phyloP scores from a whole-genome alignment of 306 rosid species.

The Vachellia collinsii region DNA sequence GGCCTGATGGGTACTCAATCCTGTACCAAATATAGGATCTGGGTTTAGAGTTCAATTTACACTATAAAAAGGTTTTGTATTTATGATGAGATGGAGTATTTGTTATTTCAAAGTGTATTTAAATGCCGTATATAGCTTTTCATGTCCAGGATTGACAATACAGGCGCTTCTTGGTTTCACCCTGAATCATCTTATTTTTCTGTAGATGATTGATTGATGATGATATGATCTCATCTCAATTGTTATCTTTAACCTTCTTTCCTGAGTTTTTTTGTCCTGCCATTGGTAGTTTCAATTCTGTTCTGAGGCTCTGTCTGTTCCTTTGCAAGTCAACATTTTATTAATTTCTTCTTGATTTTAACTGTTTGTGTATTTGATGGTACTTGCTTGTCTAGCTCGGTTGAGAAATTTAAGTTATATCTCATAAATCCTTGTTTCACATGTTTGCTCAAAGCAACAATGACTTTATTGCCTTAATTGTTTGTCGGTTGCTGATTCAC shows the following conservation, averaged over 20 bases:
- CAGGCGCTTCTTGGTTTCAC: neutral
- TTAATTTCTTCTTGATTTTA: neutral
- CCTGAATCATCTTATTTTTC: neutral
- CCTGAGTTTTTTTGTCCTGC: neutral
- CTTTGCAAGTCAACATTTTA: neutral
- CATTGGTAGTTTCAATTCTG: no score
- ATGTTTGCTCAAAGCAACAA: neutral
- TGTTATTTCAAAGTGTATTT: neutral
- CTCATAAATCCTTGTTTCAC: neutral
- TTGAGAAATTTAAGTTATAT: neutral
- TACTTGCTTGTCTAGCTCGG: neutral
- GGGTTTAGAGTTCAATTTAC: no score
- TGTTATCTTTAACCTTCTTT: neutral
- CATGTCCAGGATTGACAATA: neutral
- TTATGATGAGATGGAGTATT: no score
- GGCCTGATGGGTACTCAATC: no score
- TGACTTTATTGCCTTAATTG: neutral
- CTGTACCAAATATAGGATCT: no score
- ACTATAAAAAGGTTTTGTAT: no score
- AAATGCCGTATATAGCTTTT: neutral
- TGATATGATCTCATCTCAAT: neutral
- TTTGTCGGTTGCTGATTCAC: neutral
- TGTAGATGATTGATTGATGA: neutral
- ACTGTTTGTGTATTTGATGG: neutral
- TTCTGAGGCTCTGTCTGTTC: constrained; percentile 9